These are phyloP conservation scores for Mycosphaerella sp. DNA, from an alignment of 2,329 filamentous ascomycete species.

Conservation along the genomic window DNA sequence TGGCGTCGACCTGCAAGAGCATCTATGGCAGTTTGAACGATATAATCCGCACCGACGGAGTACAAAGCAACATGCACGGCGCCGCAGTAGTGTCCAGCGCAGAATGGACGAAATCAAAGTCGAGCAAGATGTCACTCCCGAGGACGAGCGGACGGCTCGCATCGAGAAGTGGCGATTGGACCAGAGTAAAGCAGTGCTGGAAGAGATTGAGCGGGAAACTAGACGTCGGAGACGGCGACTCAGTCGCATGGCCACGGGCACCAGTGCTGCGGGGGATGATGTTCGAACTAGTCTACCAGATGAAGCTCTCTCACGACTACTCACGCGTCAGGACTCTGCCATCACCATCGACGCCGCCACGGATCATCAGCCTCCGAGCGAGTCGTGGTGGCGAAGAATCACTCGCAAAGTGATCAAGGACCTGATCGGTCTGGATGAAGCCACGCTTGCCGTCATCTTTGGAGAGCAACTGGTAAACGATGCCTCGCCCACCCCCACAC, in stretches of 20 bases:
- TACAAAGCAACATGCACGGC: constrained; percentile 45
- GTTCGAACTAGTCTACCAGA: constrained; percentile 15
- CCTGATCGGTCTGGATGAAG: constrained; percentile 84
- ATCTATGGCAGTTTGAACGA: constrained; percentile 81
- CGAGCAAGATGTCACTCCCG: constrained; percentile 49
- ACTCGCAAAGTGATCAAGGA: constrained; percentile 83
- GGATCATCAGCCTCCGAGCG: constrained; percentile 37
- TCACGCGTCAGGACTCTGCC: constrained; percentile 25
- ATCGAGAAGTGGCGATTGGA: constrained; percentile 92
- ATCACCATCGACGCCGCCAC: constrained; percentile 17
- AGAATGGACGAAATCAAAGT: constrained; percentile 52
- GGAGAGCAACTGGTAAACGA: constrained; percentile 63
- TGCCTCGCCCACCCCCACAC: constrained; percentile 29
- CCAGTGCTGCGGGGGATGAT: constrained; percentile 2
- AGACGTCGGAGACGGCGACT: constrained; percentile 54
- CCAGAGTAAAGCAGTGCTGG: constrained; percentile 75
- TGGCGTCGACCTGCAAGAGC: constrained; percentile 61
- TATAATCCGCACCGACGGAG: constrained; percentile 65
- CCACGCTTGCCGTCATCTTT: constrained; percentile 75
- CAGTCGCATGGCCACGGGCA: constrained; percentile 47
- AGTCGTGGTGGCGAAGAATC: constrained; percentile 72
- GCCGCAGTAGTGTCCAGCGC: constrained; percentile 53
- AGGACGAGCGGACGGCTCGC: constrained; percentile 66
- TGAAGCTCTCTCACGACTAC: constrained; percentile 13
- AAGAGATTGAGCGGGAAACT: constrained; percentile 86